Conservation (phyloP, 768 basidiomycete genomes). For the Mrakia hoshinonis region DNA sequence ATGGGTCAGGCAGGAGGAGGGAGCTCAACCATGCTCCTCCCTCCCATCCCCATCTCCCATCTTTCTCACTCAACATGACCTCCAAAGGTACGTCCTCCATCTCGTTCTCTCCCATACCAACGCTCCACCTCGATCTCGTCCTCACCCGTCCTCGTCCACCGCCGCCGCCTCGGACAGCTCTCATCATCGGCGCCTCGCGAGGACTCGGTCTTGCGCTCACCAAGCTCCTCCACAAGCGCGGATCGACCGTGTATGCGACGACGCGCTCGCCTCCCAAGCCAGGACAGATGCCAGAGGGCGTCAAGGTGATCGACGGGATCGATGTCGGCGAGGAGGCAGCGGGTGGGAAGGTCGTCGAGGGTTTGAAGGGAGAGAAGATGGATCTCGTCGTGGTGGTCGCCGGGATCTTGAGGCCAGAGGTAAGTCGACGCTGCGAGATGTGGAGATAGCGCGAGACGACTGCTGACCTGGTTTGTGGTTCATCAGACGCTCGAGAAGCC, state of each 20-base stretch:
- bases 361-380: slow-evolving; percentile 39
- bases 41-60: neutral
- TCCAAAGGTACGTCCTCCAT: neutral
- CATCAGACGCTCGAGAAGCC: slow-evolving; percentile 42
- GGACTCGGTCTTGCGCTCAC: slow-evolving; percentile 46
- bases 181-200: slow-evolving; percentile 47
- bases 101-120: neutral
- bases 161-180: slow-evolving; percentile 22
- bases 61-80: neutral
- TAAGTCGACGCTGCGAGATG: slow-evolving; percentile 32
- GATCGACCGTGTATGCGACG: slow-evolving; percentile 43
- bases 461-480: neutral
- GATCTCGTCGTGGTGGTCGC: slow-evolving; percentile 44
- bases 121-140: too few relatives aligned
- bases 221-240: slow-evolving; percentile 34
- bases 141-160: neutral
- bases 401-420: slow-evolving; percentile 44
- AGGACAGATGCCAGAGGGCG: slow-evolving; percentile 38
- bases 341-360: slow-evolving; percentile 42
- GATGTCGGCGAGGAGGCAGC: slow-evolving; percentile 42
- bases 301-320: slow-evolving; percentile 42
- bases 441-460: neutral
- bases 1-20: too few relatives aligned
- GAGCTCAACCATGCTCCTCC: neutral
- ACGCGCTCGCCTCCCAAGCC: slow-evolving; percentile 36